These are phyloP conservation scores for Boletellus ananiceps DNA, from an alignment of 768 basidiomycete genomes.

Conservation along the genomic window DNA sequence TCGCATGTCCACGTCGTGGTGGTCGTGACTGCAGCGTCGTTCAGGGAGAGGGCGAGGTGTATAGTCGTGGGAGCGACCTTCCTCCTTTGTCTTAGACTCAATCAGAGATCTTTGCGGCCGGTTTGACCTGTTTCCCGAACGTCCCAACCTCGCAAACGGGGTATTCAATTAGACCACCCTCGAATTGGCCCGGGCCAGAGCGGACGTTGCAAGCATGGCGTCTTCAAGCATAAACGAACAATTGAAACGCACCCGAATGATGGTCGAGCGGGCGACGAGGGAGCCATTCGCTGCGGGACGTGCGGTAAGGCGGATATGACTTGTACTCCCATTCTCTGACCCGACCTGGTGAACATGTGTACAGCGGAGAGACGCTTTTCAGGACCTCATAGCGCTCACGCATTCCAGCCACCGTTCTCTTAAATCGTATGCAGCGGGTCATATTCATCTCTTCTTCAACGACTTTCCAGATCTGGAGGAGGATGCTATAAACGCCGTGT, in stretches of 20 bases:
- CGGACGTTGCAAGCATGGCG: constrained; percentile 14
- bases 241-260: constrained; percentile 23
- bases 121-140: constrained; percentile 1
- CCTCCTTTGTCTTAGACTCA: constrained; percentile 9
- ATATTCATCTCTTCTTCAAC: constrained; percentile 55
- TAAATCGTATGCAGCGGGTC: constrained; percentile 54
- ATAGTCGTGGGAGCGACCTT: constrained; percentile 22
- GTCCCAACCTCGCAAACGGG: not conserved
- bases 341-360: constrained; percentile 10
- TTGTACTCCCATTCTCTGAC: not conserved
- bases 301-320: constrained; percentile 31
- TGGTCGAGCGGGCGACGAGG: constrained; percentile 44
- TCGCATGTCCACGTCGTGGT: constrained; percentile 21
- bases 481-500: constrained; percentile 70
- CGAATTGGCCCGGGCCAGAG: not conserved
- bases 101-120: constrained; percentile 16
- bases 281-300: constrained; percentile 36
- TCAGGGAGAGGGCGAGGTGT: not conserved
- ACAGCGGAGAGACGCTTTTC: constrained; percentile 51
- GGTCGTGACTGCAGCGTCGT: not conserved
- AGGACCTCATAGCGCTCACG: constrained; percentile 49
- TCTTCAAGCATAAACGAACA: constrained; percentile 18
- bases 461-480: constrained; percentile 73
- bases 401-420: constrained; percentile 43
- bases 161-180: not conserved